These are phyloP conservation scores for Rhynchospora pubera DNA, from an alignment of 176 grass and related monocot genomes.

Conservation along the genomic window DNA sequence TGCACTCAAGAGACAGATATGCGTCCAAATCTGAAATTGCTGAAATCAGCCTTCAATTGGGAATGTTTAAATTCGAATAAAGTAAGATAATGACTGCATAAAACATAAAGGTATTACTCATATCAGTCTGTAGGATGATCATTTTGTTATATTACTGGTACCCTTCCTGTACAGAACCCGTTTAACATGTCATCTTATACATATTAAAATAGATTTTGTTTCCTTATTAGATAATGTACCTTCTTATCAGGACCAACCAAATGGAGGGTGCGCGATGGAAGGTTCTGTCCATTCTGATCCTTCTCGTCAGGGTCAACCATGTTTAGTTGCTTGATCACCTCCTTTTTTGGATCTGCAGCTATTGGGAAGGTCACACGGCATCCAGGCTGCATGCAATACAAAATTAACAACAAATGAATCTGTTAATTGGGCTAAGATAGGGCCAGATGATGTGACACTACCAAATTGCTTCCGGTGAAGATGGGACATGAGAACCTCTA, in stretches of 20 bases:
- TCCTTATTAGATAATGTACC: background rate
- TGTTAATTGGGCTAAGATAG: background rate
- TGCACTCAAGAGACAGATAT: no score
- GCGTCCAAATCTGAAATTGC: no score
- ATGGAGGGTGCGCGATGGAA: constrained; percentile 67
- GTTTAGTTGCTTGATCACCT: constrained; percentile 62
- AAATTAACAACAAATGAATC: background rate
- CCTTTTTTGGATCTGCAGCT: constrained; percentile 41
- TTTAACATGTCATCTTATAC: background rate
- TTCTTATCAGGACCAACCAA: constrained; percentile 60
- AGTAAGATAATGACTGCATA: no score
- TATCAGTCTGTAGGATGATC: no score
- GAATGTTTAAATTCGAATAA: no score
- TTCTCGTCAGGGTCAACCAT: constrained; percentile 91
- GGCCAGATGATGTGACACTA: background rate
- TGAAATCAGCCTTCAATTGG: no score
- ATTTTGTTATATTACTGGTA: no score
- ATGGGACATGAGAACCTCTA: background rate
- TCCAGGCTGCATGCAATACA: constrained; percentile 17
- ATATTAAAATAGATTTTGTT: background rate
- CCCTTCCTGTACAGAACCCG: background rate
- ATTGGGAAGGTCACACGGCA: constrained; percentile 53
- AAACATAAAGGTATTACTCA: no score
- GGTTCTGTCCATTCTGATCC: constrained; percentile 29
- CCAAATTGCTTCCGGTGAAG: background rate